Conservation (phyloP, 495 filamentous ascomycete species). For the Poronia punctata region DNA sequence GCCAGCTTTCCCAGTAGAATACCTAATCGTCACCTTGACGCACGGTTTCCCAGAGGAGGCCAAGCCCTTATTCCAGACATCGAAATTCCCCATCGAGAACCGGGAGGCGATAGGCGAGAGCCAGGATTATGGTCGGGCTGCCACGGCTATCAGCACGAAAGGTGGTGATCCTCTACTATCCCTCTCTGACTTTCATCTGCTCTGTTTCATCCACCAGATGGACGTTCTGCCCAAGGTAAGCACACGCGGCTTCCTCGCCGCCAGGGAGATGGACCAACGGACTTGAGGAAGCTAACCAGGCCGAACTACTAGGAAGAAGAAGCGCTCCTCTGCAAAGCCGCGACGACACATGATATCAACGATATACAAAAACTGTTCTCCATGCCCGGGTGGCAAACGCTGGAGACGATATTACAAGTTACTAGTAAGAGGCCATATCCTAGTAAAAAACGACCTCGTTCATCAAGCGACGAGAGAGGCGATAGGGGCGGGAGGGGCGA, state of each 20-base stretch:
- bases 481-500: background rate
- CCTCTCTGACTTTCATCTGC: conserved; percentile 87
- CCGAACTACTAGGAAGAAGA: conserved; percentile 67
- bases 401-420: conserved; percentile 86
- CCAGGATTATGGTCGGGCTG: conserved; percentile 52
- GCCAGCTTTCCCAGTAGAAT: conserved; percentile 92
- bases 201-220: conserved; percentile 77
- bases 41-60: conserved; percentile 87
- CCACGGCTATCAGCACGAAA: conserved; percentile 34
- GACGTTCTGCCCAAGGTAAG: conserved; percentile 72
- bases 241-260: background rate
- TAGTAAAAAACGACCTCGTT: conserved; percentile 63
- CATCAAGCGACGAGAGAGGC: conserved; percentile 36
- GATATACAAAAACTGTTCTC: conserved; percentile 75
- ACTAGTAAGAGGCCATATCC: conserved; percentile 86
- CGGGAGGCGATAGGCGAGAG: conserved; percentile 75
- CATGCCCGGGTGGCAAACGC: conserved; percentile 84
- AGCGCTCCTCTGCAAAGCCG: conserved; percentile 75
- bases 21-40: conserved; percentile 89
- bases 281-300: conserved; percentile 3
- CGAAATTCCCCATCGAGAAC: conserved; percentile 82
- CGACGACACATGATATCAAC: conserved; percentile 65
- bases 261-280: conserved; percentile 7
- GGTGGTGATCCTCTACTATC: conserved; percentile 36
- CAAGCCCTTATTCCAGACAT: conserved; percentile 61